Conservation (phyloP, 2,329 filamentous ascomycete genomes). For the Nemania abortiva region DNA sequence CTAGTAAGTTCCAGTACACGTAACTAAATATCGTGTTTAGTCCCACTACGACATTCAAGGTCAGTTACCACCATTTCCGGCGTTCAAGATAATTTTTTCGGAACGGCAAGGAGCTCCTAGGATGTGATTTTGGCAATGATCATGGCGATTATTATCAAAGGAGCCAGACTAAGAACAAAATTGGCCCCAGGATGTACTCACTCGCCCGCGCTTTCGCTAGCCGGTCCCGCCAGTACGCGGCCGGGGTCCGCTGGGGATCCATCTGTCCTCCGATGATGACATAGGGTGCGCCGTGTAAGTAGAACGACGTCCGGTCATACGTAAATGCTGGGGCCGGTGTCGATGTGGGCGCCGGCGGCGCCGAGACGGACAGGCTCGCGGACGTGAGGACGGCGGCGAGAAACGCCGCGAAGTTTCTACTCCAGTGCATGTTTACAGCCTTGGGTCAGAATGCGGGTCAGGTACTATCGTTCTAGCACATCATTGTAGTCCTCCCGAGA, state of each 20-base stretch:
- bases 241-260: constrained; percentile 63
- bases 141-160: neutral
- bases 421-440: constrained; percentile 27
- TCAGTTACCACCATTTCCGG: neutral
- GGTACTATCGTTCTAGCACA: neutral
- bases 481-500: neutral
- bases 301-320: constrained; percentile 56
- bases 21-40: constrained; percentile 65
- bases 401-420: constrained; percentile 11
- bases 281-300: constrained; percentile 56
- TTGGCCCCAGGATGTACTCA: neutral
- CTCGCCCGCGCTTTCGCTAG: constrained; percentile 57
- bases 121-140: neutral
- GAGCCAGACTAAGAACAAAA: neutral
- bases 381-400: constrained; percentile 5
- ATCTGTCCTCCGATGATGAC: constrained; percentile 63
- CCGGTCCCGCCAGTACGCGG: constrained; percentile 60
- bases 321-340: constrained; percentile 50
- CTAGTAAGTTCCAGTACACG: constrained; percentile 63
- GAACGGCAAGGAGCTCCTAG: neutral
- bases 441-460: neutral
- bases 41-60: constrained; percentile 50
- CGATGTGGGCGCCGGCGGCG: constrained; percentile 15
- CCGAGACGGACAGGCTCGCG: neutral
- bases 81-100: neutral